Percentiles rank a stretch among this genome's conserved stretches.
Conservation (phyloP, 768 basidiomycete genomes). For the Kwoniella heveanensis region DNA sequence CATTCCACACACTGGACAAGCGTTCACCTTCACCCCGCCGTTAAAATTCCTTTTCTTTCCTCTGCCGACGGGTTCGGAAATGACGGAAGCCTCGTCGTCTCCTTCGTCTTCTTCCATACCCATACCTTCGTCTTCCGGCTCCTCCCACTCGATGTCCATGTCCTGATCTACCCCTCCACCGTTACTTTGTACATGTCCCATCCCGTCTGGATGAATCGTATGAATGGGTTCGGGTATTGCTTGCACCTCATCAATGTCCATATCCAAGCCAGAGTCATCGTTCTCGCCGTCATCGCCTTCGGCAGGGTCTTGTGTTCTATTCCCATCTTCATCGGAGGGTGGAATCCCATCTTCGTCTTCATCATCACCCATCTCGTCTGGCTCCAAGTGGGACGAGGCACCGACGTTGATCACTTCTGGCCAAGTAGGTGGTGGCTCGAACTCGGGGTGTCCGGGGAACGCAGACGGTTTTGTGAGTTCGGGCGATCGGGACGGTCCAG, state of each 20-base stretch:
- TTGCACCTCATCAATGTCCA: slow-evolving; percentile 18
- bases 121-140: slow-evolving; percentile 70
- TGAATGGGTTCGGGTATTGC: slow-evolving; percentile 15
- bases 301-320: slow-evolving; percentile 21
- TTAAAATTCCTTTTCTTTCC: slow-evolving; percentile 7
- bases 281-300: slow-evolving; percentile 25
- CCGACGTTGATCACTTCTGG: slow-evolving; percentile 47
- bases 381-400: neutral
- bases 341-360: slow-evolving; percentile 21
- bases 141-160: slow-evolving; percentile 65
- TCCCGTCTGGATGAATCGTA: slow-evolving; percentile 14
- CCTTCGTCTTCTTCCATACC: slow-evolving; percentile 53
- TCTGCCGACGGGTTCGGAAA: slow-evolving; percentile 20
- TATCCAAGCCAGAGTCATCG: slow-evolving; percentile 31
- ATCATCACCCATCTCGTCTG: slow-evolving; percentile 17
- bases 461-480: slow-evolving; percentile 11
- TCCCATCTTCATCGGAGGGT: slow-evolving; percentile 23
- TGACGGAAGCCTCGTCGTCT: slow-evolving; percentile 41
- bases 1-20: slow-evolving; percentile 48
- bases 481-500: slow-evolving; percentile 12
- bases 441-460: slow-evolving; percentile 31
- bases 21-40: slow-evolving; percentile 29
- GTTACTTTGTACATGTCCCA: neutral
- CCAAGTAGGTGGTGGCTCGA: slow-evolving; percentile 41
- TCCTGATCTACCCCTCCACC: slow-evolving; percentile 16